A percentile compares a stretch with the other conserved stretches of the same genome.
These are phyloP conservation scores for Allantophomopsis cytisporea DNA, from an alignment of 2,329 filamentous ascomycete genomes.

Conservation along the genomic window DNA sequence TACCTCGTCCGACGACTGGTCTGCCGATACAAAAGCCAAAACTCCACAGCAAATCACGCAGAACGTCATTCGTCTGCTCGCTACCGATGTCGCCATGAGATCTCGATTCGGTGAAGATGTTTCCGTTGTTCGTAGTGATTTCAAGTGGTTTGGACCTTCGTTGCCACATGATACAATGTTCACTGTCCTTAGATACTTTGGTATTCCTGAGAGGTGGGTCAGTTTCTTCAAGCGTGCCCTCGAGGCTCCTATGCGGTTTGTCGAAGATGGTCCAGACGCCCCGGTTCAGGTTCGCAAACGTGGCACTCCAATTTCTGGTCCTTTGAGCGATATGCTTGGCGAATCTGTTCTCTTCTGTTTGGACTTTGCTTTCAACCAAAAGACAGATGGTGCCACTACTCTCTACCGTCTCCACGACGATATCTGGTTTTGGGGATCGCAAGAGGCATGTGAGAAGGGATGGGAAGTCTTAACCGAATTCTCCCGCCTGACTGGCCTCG, in stretches of 20 bases:
- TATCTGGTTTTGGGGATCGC: slow-evolving; percentile 54
- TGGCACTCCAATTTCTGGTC: slow-evolving; percentile 44
- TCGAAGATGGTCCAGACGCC: slow-evolving; percentile 32
- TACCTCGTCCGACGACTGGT: no score
- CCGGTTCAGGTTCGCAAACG: slow-evolving; percentile 31
- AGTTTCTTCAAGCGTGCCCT: slow-evolving; percentile 46
- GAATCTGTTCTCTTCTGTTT: slow-evolving; percentile 49
- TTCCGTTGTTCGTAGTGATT: slow-evolving; percentile 41
- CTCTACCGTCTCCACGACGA: slow-evolving; percentile 52
- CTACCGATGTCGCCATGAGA: slow-evolving; percentile 37
- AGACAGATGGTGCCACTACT: slow-evolving; percentile 31
- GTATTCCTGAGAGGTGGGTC: slow-evolving; percentile 40
- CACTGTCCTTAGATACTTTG: slow-evolving; percentile 42
- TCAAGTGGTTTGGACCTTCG: slow-evolving; percentile 41
- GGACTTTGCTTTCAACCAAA: slow-evolving; percentile 48
- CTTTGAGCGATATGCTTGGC: slow-evolving; percentile 43
- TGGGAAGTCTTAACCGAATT: slow-evolving; percentile 46
- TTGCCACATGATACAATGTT: slow-evolving; percentile 45
- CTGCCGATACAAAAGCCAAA: slow-evolving; percentile 18
- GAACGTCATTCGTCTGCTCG: slow-evolving; percentile 37
- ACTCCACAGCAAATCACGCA: slow-evolving; percentile 36
- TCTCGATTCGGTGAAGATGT: slow-evolving; percentile 31
- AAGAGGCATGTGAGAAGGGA: slow-evolving; percentile 32
- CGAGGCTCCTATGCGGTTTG: slow-evolving; percentile 42
- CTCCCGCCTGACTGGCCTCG: slow-evolving; percentile 35